A percentile compares a stretch with the other conserved stretches of the same genome.
These are phyloP conservation scores for Cytospora chrysosperma DNA, from an alignment of 2,329 filamentous ascomycete genomes.

Conservation along the genomic window DNA sequence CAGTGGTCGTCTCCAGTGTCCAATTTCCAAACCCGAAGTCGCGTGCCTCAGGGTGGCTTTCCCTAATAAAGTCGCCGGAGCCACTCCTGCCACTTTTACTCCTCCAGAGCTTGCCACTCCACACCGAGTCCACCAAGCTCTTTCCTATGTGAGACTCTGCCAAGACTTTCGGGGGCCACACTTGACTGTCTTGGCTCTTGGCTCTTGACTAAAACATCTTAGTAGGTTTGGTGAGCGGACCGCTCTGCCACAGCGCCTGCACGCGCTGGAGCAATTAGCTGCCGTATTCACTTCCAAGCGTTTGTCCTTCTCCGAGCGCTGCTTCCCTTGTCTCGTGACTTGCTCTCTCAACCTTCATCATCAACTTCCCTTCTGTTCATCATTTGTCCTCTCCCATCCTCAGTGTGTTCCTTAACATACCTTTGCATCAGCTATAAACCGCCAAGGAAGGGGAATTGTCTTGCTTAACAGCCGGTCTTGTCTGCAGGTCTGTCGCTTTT, in stretches of 20 bases:
- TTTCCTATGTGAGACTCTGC: conserved; percentile 23
- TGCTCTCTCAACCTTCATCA: too few relatives aligned
- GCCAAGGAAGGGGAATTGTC: background rate
- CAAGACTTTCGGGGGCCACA: conserved; percentile 13
- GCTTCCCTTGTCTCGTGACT: background rate
- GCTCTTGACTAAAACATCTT: conserved; percentile 1
- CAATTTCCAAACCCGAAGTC: background rate
- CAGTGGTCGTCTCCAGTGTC: too few relatives aligned
- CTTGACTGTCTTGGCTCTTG: conserved; percentile 13
- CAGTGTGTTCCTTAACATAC: background rate
- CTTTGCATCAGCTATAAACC: background rate
- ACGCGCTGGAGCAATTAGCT: too few relatives aligned
- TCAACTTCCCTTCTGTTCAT: background rate
- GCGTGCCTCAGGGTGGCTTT: background rate
- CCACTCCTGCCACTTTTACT: background rate
- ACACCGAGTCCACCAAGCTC: conserved; percentile 8
- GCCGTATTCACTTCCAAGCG: too few relatives aligned
- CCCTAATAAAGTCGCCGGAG: background rate
- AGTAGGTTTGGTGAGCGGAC: background rate
- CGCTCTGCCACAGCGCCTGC: too few relatives aligned
- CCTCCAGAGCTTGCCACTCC: background rate
- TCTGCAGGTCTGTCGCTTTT: background rate
- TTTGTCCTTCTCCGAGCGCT: background rate
- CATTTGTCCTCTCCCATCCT: background rate
- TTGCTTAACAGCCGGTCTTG: background rate